Evolutionary conservation across 208 protist species (phyloP), one percentile per base, ranked within the genome.

Genomic region (Tritrichomonas musculus): DNA sequence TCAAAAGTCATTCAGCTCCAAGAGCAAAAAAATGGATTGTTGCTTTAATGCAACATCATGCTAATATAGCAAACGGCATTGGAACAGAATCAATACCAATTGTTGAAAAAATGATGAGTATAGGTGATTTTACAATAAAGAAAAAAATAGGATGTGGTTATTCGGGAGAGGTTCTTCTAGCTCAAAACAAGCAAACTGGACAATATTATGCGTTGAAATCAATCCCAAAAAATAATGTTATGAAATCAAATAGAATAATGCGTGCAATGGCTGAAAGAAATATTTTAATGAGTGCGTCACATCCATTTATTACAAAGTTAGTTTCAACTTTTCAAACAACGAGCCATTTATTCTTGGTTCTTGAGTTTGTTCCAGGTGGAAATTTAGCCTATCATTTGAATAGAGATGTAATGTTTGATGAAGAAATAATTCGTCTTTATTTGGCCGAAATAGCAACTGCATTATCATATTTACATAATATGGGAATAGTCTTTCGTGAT

Each of bases 1-100:
- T 60, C 53, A 60, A 60, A 60, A 22, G 53, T 60, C 5, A 17
- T 17, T 17, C 11, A 22, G 5, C 53, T 22, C 17, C 53, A 60
- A 60, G 53, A 60, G 73, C 73, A n/a, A 39, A 82, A 20, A 82
- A 41, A 82, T 82, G 73, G 73, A 82, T 82, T 82, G 73, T 82
- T 50, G 73, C 73, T 1, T 25, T 82, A 9, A 27, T 75, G 33
- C 69, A 75, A 44, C 33, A 75, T 75, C 69, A 75, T n/a, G n/a
- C n/a, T n/a, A n/a, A n/a, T n/a, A n/a, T n/a, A n/a, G n/a, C n/a
- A n/a, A n/a, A n/a, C n/a, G n/a, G n/a, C n/a, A n/a, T n/a, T n/a
- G n/a, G n/a, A n/a, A 60, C 53, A 60, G 5, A 5, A 60, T 22
- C 11, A 72, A 8, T n/a, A n/a, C 27, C 64, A 72, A 72, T 72